Base-by-base conservation (phyloP, 202 grass and related monocot species). In the Panicum hallii region DNA sequence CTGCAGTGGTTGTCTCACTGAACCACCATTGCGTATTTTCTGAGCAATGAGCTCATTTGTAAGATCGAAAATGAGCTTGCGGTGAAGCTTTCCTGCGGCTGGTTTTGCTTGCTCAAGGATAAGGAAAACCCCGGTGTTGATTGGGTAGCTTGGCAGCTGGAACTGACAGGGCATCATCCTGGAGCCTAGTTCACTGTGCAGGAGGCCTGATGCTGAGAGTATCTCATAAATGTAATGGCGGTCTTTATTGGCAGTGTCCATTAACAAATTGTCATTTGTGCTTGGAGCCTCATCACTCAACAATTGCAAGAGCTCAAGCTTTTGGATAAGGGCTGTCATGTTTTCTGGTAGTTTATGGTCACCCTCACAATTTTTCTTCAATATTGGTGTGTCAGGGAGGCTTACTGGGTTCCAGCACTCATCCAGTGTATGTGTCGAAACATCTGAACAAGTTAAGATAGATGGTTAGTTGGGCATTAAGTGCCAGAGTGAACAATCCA, bases 81-180 rank as follows among this genome's bases (percentile, higher is more conserved):
- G 89, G 38, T 91, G 83, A 48, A 77, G 78, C 55, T 87, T 95
- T 69, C 67, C 56, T 23, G 74, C 9, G 1, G 65, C 54, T 42
- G 64, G 62, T 82, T 93, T 95, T 61, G 81, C 79, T 83, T 91
- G 90, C 57, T 95, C 93, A 77, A 95, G 90, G 32, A 91, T 89
- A 78, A 78, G 26, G 63, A 93, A 93, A 41, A 91, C 78, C 70
- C 89, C 73, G 43, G 90, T 86, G 73, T 89, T 91, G 56, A 91
- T 91, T 1, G 82, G 48, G 63, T 74, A 77, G 34, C 82, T 60
- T 5, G 49, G 42, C 47, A 76, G 23, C 26, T 49, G 41, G 11
- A 88, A 70, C 56, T 76, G 57, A 32, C 26, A 10, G 58, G 42
- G 54, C 36, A 70, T 38, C 11, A 20, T 22, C 13, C 42, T 56